A percentile compares a stretch with the other conserved stretches of the same genome.
Evolutionary conservation across 2,329 filamentous ascomycete genomes (phyloP).

Genomic region (Bimuria novae-zelandiae): DNA sequence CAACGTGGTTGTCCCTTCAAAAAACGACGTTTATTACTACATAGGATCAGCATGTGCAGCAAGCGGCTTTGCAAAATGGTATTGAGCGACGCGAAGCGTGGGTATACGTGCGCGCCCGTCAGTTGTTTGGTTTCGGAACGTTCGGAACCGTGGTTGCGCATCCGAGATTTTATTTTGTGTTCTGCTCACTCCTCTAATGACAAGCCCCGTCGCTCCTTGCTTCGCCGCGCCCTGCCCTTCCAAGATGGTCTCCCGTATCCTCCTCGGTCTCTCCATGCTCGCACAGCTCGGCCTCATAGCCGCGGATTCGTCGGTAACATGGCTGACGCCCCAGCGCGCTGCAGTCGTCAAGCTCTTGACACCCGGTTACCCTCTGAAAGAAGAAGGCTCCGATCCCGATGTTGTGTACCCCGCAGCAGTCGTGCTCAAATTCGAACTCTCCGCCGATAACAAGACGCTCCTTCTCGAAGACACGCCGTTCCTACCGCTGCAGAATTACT

Average conservation of each 20-base stretch:
- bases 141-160: background rate
- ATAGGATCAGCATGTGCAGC: too few species aligned
- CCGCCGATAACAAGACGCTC: slow-evolving; percentile 22
- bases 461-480: slow-evolving; percentile 19
- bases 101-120: background rate
- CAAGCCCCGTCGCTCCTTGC: background rate
- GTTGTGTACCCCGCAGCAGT: slow-evolving; percentile 18
- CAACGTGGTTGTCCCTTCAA: background rate
- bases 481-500: slow-evolving; percentile 18
- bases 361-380: slow-evolving; percentile 18
- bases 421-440: slow-evolving; percentile 23
- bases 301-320: slow-evolving; percentile 16
- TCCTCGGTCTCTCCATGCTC: slow-evolving; percentile 12
- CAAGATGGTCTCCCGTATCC: slow-evolving; percentile 14
- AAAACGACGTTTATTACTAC: too few species aligned
- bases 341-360: slow-evolving; percentile 24
- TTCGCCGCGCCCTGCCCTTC: background rate
- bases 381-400: background rate
- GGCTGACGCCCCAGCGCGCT: slow-evolving; percentile 16
- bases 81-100: too few species aligned
- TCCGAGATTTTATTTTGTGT: slow-evolving; percentile 1
- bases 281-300: background rate
- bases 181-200: background rate
- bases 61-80: too few species aligned
- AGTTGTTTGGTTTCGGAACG: background rate